Conservation (phyloP, 2,329 filamentous ascomycete species). For the Ascosphaera apis region DNA sequence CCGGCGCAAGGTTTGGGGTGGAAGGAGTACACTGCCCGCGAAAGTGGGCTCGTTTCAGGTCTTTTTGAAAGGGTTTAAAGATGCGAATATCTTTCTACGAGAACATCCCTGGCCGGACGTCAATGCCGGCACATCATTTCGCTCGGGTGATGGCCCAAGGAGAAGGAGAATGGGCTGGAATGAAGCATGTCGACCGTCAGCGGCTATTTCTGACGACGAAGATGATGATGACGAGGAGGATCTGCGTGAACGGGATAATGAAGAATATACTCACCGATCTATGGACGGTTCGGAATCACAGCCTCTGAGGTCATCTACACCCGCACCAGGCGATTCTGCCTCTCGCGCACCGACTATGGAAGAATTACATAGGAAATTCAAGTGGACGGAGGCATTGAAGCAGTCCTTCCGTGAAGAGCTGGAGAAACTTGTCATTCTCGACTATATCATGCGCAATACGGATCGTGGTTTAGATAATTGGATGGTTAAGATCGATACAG, state of each 20-base stretch:
- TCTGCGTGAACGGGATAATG: no score
- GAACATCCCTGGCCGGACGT: conserved; percentile 95
- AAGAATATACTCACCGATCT: no score
- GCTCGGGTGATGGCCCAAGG: conserved; percentile 41
- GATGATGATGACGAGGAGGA: conserved; percentile 31
- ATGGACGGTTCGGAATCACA: no score
- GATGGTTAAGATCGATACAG: conserved; percentile 95
- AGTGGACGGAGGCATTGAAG: conserved; percentile 74
- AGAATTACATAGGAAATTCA: conserved; percentile 36
- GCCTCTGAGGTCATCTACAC: no score
- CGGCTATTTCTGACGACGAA: conserved; percentile 35
- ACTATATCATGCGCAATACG: conserved; percentile 98
- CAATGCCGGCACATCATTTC: conserved; percentile 49
- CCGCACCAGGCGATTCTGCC: no score
- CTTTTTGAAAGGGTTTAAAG: conserved; percentile 89
- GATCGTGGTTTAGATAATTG: conserved; percentile 93
- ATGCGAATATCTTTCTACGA: conserved; percentile 83
- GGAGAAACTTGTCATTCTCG: conserved; percentile 88
- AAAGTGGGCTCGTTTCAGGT: conserved; percentile 95
- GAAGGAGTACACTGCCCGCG: conserved; percentile 62
- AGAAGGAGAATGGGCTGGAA: conserved; percentile 54
- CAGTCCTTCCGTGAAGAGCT: conserved; percentile 85
- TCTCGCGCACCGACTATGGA: no score
- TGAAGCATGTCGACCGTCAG: conserved; percentile 54
- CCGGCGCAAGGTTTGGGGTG: conserved; percentile 64